Conservation (phyloP, 176 grass and related monocot genomes). For the Oryza australiensis region DNA sequence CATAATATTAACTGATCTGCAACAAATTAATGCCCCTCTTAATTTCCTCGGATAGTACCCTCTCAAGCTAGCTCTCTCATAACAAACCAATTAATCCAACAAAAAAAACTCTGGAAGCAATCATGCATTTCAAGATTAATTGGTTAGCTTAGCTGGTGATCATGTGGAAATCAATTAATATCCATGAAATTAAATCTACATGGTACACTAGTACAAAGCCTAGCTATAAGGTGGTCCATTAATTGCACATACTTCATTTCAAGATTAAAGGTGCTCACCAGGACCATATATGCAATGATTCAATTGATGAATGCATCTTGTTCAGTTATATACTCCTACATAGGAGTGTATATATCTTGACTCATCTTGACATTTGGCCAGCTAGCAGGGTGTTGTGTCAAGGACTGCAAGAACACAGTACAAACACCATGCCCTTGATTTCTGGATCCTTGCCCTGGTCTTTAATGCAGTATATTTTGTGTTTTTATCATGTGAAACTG, state of each 20-base stretch:
- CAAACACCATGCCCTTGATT: neutral
- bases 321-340: neutral
- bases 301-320: neutral
- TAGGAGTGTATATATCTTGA: neutral
- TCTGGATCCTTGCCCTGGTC: neutral
- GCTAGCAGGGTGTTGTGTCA: neutral
- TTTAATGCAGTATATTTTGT: slow-evolving; percentile 26
- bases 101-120: neutral
- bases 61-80: neutral
- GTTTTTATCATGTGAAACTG: slow-evolving; percentile 4
- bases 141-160: too few species aligned
- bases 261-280: slow-evolving; percentile 6
- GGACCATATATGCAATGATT: slow-evolving; percentile 16
- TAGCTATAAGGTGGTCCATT: neutral
- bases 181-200: neutral
- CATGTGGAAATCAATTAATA: slow-evolving; percentile 9
- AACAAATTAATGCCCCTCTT: neutral
- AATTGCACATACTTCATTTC: neutral
- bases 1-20: neutral
- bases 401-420: neutral
- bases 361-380: neutral
- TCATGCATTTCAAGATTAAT: too few species aligned
- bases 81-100: neutral
- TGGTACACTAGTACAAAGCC: neutral
- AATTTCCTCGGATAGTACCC: slow-evolving; percentile 15